Base-by-base conservation (phyloP, 225 moss, liverwort and hornwort species). In the Physcomitrellopsis africana region DNA sequence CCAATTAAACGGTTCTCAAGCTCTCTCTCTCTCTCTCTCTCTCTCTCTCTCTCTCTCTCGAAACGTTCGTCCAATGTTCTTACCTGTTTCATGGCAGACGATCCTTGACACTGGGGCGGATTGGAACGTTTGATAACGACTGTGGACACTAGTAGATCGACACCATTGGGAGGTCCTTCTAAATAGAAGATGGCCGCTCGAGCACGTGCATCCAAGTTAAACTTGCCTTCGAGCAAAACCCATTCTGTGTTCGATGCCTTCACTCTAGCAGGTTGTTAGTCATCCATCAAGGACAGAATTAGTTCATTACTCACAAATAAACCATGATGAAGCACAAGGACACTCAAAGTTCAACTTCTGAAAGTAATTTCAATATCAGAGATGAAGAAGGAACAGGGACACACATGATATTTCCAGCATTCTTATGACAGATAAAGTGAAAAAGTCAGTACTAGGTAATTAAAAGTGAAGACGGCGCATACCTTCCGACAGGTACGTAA, bases 91-190 rank as follows among this genome's bases (percentile, higher is more conserved):
- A 55, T 75, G 29, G 60, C 55, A 74, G 71, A 23, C 63, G 76
- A 68, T 69, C 73, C 78, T 59, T 60, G 58, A 22, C 41, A 44
- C 17, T 51, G 11, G 64, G 57, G 2, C 46, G 52, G 45, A 62
- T 56, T 60, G 63, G 59, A 16, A 79, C 74, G 70, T 80, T 83
- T 76, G 46, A 95, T 75, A 14, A 83, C 77, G 48, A 86, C 91
- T 55, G 83, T 80, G 63, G 91, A 88, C 46, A 92, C 88, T 46
- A 93, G 75, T 58, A 95, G 68, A 73, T 95, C 90, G 48, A 93
- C 72, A n/a, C 85, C 88, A 75, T 53, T 19, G 3, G 84, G 86
- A 67, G 95, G 93, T 59, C 93, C 95, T 64, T 95, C 95, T 24
- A 95, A 80, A 72, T 95, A 95, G 42, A 95, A 84, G 9, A 79